Base-by-base conservation (phyloP, 2,329 filamentous ascomycete genomes). In the Fusarium newnesense region DNA sequence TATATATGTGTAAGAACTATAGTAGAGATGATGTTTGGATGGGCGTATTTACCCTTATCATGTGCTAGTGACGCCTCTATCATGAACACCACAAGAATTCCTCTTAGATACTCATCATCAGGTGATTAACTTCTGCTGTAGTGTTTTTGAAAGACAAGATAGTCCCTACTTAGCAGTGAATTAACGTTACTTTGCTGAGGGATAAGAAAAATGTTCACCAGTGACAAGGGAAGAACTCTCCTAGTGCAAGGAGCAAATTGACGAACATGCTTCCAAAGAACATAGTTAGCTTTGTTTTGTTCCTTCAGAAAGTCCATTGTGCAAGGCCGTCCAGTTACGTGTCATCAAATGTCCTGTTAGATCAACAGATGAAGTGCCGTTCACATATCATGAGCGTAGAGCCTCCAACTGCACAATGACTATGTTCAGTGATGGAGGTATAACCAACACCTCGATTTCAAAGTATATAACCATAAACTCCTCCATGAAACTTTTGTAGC, bases 101-200 rank as follows among this genome's bases (percentile, higher is more conserved):
- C 2, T 16, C 19, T 8, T 53, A 28, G 5, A 3, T 9, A 12
- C 6, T 37, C 16, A 26, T 50, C 8, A 24, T 24, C n/a, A 19
- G 30, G 11, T 10, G 3, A 15, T 19, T 7, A 10, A 1, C 6
- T 18, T 34, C 9, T 18, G 0, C 30, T 2, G 8, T 24, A 9
- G 8, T 9, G 1, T 19, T 10, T 12, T 9, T 24, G 2, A 4
- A 34, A 11, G 24, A 4, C 34, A 52, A 15, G 0, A 19, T 19
- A 4, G 32, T 2, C n/a, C 36, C 47, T 52, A 5, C 4, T 26
- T 4, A 10, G 13, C 21, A 21, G n/a, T 11, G 9, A 32, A 11
- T 26, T 21, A 16, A 15, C 18, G 18, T 2, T 9, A 15, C 12
- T 11, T 10, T 15, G 12, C 24, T 18, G 24, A n/a, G 10, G 19